Evolutionary conservation across 2,329 filamentous ascomycete genomes (phyloP), one percentile per base, ranked within the genome.

Genomic region (Penicillium janthinellum): DNA sequence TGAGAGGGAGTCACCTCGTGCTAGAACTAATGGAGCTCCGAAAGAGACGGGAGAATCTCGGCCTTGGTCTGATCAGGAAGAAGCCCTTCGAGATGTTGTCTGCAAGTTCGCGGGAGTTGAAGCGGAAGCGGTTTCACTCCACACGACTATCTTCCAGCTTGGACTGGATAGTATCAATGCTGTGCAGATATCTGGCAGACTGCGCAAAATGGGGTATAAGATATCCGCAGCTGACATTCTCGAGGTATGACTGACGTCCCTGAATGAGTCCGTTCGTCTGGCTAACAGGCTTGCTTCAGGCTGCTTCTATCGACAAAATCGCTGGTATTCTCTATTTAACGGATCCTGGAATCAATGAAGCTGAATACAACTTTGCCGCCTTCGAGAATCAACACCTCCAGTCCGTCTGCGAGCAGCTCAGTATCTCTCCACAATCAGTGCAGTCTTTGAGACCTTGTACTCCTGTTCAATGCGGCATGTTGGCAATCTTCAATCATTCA

Each of bases 101-200:
- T 81, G 85, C 0, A 76, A 76, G 6, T 80, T 95, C 25, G 87
- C 89, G 0, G 77, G 80, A 1, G 75, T 83, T 4, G 72, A 83
- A 0, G 57, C 71, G 1, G 68, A 79, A 0, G 78, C 77, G 0
- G 88, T 96, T 49, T 68, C 72, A 3, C 82, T 81, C 12, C 71
- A 83, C 10, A 91, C 87, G 0, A 92, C 90, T 0, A 91, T 98
- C 51, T 96, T 94, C 68, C 87, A 90, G 59, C 84, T 96, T n/a
- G 94, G 94, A 0, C 79, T 97, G 3, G 93, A 97, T 75, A 97
- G 93, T 71, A 95, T 98, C 69, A 93, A 90, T 61, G 90, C 92
- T 0, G 82, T 86, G 15, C 92, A 96, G 69, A 81, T 96, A 10
- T 90, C 92, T 0, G 83, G 86, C 1, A 78, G 82, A 28, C 79